Evolutionary conservation across 805 yeast genomes (phyloP).

Genomic region (Kodamaea nitidulidarum): DNA sequence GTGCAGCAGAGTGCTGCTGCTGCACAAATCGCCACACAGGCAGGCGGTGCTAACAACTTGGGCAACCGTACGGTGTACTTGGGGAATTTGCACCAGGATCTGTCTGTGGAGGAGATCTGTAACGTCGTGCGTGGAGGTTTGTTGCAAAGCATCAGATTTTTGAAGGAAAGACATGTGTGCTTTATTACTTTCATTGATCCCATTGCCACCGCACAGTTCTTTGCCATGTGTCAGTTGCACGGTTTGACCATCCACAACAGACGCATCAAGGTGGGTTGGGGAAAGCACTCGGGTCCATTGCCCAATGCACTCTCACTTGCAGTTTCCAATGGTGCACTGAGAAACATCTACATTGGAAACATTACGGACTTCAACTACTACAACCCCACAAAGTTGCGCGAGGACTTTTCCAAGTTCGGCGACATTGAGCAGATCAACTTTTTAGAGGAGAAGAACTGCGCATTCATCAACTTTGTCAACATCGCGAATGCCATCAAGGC

Average conservation of each 20-base stretch:
- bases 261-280: slow-evolving; percentile 94
- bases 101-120: slow-evolving; percentile 89
- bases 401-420: slow-evolving; percentile 78
- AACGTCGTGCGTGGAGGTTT: slow-evolving; percentile 95
- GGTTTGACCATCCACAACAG: slow-evolving; percentile 84
- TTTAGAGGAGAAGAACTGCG: slow-evolving; percentile 78
- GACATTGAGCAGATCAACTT: slow-evolving; percentile 94
- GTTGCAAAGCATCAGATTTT: slow-evolving; percentile 73
- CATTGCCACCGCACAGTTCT: slow-evolving; percentile 95
- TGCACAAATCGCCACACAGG: slow-evolving; percentile 92
- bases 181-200: slow-evolving; percentile 95
- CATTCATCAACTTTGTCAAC: slow-evolving; percentile 87
- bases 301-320: slow-evolving; percentile 84
- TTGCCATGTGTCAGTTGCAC: slow-evolving; percentile 87
- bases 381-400: slow-evolving; percentile 58
- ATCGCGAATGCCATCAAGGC: slow-evolving; percentile 90
- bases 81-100: slow-evolving; percentile 85
- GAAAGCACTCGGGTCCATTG: slow-evolving; percentile 91
- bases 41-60: slow-evolving; percentile 87
- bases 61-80: slow-evolving; percentile 93
- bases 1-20: slow-evolving; percentile 96
- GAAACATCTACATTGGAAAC: slow-evolving; percentile 85
- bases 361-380: slow-evolving; percentile 50
- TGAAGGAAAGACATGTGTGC: slow-evolving; percentile 85
- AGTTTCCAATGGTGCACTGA: slow-evolving; percentile 88